Conservation (phyloP, 441 rosid species). For the Erysimum pusillum region DNA sequence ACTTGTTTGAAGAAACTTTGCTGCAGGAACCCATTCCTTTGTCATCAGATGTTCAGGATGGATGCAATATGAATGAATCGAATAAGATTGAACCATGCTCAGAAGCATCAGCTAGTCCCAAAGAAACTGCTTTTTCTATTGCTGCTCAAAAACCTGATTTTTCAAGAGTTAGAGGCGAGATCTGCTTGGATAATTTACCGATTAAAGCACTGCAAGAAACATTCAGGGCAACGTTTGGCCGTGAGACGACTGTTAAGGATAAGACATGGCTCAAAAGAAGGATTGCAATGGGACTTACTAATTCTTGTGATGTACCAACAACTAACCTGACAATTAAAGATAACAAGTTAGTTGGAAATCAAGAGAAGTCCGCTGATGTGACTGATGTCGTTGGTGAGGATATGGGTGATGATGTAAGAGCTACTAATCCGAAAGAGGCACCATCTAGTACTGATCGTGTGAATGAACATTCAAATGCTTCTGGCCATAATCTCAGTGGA, state of each 20-base stretch:
- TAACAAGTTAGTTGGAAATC: constrained; percentile 60
- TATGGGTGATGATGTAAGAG: constrained; percentile 40
- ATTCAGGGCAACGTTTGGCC: constrained; percentile 92
- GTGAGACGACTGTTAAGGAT: constrained; percentile 96
- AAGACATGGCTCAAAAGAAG: constrained; percentile 96
- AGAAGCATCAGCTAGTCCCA: constrained; percentile 51
- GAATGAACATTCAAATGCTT: constrained; percentile 51
- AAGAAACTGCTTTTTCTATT: constrained; percentile 50
- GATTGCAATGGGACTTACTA: constrained; percentile 86
- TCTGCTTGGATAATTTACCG: constrained; percentile 82
- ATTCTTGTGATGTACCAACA: constrained; percentile 77
- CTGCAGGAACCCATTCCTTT: constrained; percentile 56
- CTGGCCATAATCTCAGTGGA: constrained; percentile 47
- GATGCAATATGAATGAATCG: constrained; percentile 46
- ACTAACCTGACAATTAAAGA: constrained; percentile 69
- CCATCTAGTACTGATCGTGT: constrained; percentile 43
- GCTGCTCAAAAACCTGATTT: constrained; percentile 54
- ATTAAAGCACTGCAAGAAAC: constrained; percentile 94
- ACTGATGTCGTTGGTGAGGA: constrained; percentile 45
- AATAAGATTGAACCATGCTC: constrained; percentile 55
- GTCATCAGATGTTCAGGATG: constrained; percentile 47
- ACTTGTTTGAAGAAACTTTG: constrained; percentile 52
- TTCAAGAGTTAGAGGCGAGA: constrained; percentile 71
- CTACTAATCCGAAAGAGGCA: constrained; percentile 46
- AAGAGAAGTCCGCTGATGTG: constrained; percentile 49